A percentile compares a stretch with the other conserved stretches of the same genome.
phyloP scores from a whole-genome alignment of 1,284 basidiomycete genomes.

The Austropuccinia psidii region DNA sequence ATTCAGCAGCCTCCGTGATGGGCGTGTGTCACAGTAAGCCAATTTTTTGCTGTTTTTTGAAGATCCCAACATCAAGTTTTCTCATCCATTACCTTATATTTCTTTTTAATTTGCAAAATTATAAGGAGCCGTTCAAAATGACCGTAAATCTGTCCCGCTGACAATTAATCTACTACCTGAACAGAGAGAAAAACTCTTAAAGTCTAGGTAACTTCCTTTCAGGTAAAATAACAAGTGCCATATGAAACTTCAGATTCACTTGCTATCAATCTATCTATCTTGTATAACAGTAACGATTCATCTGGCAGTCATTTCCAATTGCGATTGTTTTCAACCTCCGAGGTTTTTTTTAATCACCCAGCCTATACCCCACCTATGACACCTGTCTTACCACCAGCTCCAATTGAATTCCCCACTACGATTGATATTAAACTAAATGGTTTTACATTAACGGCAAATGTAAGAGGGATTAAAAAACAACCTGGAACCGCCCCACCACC shows the following conservation, averaged over 20 bases:
- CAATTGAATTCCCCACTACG: slow-evolving; percentile 76
- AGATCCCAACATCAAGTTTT: neutral
- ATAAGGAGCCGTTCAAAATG: slow-evolving; percentile 63
- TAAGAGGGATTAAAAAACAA: slow-evolving; percentile 90
- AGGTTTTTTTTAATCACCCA: slow-evolving; percentile 45
- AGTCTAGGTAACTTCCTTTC: slow-evolving; percentile 38
- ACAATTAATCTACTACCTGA: slow-evolving; percentile 60
- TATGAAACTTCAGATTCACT: neutral
- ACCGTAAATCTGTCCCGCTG: slow-evolving; percentile 60
- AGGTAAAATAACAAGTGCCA: slow-evolving; percentile 39
- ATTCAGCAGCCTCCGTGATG: slow-evolving; percentile 20
- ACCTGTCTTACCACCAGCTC: slow-evolving; percentile 53
- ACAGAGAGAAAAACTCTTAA: slow-evolving; percentile 56
- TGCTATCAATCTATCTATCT: neutral
- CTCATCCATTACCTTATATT: neutral
- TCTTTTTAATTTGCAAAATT: neutral
- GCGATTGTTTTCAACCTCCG: slow-evolving; percentile 84
- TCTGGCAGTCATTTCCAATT: slow-evolving; percentile 65
- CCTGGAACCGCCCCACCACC: slow-evolving; percentile 91
- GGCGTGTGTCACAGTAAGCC: slow-evolving; percentile 18
- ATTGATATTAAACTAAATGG: slow-evolving; percentile 83
- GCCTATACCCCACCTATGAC: slow-evolving; percentile 55
- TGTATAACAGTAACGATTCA: neutral
- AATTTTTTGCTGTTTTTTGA: neutral
- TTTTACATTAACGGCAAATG: slow-evolving; percentile 61